Evolutionary conservation across 306 rosid genomes (phyloP).

Genomic region (Sindora glabra): DNA sequence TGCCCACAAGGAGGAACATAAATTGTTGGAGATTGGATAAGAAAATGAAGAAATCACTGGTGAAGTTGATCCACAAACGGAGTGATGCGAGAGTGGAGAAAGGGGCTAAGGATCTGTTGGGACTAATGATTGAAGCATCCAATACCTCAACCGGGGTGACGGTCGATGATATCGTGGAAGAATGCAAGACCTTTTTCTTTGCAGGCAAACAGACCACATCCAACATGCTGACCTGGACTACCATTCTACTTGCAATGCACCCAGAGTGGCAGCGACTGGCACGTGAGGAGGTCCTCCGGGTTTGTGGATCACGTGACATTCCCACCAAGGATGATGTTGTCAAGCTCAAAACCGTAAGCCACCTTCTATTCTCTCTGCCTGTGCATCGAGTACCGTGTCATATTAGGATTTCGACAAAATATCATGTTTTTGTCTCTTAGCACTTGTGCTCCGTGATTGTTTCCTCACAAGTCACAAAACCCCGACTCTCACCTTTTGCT

Average conservation of each 20-base stretch:
- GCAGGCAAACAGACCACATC: slow-evolving; percentile 99
- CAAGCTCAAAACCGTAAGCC: slow-evolving; percentile 81
- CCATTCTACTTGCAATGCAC: slow-evolving; percentile 91
- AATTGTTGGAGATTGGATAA: slow-evolving; percentile 74
- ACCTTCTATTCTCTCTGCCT: too few species aligned
- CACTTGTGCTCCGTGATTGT: slow-evolving; percentile 7
- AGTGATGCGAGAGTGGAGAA: slow-evolving; percentile 2
- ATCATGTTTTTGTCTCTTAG: slow-evolving; percentile 39
- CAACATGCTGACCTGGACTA: slow-evolving; percentile 98
- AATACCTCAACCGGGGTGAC: slow-evolving; percentile 38
- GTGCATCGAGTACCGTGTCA: not conserved
- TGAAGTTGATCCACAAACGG: slow-evolving; percentile 45
- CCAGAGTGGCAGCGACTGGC: slow-evolving; percentile 91
- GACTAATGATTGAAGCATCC: slow-evolving; percentile 77
- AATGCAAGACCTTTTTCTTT: slow-evolving; percentile 96
- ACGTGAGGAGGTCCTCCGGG: slow-evolving; percentile 75
- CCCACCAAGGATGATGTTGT: slow-evolving; percentile 69
- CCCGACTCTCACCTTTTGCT: slow-evolving; percentile 26
- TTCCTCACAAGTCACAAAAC: not conserved
- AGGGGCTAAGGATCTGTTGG: slow-evolving; percentile 63
- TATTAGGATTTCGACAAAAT: slow-evolving; percentile 12
- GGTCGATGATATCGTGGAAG: slow-evolving; percentile 85
- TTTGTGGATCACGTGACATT: slow-evolving; percentile 82
- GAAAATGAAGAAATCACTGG: slow-evolving; percentile 51
- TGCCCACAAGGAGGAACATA: slow-evolving; percentile 72